Conservation (phyloP, 2,329 filamentous ascomycete genomes). For the Fusarium sp. region DNA sequence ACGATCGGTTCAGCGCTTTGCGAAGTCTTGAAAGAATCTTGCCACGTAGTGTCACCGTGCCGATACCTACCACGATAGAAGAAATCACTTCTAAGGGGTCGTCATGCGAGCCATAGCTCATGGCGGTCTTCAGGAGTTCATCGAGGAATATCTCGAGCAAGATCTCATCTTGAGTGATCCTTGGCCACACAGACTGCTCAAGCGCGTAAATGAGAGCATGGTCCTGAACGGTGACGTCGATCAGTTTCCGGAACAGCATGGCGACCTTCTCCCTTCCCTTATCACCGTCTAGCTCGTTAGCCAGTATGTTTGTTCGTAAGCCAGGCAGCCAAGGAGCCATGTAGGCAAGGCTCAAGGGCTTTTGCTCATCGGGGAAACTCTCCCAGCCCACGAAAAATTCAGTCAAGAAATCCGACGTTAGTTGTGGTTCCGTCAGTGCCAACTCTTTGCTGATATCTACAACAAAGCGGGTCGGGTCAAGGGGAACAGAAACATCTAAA, state of each 20-base stretch:
- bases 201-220: constrained; percentile 69
- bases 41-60: constrained; percentile 73
- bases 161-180: constrained; percentile 73
- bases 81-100: constrained; percentile 71
- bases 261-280: constrained; percentile 75
- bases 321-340: constrained; percentile 77
- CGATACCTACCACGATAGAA: constrained; percentile 72
- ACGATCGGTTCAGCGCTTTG: constrained; percentile 76
- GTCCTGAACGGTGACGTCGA: constrained; percentile 73
- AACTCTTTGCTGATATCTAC: constrained; percentile 74
- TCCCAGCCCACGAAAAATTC: constrained; percentile 81
- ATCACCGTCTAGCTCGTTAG: constrained; percentile 71
- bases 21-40: constrained; percentile 74
- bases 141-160: constrained; percentile 76
- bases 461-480: constrained; percentile 73
- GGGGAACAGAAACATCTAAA: constrained; percentile 71
- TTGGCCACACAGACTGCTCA: constrained; percentile 76
- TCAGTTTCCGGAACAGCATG: constrained; percentile 72
- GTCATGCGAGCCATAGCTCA: constrained; percentile 68
- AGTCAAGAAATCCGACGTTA: constrained; percentile 77
- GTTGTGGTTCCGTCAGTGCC: constrained; percentile 72
- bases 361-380: constrained; percentile 75
- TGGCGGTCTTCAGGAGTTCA: constrained; percentile 73
- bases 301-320: constrained; percentile 69
- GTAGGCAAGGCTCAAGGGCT: constrained; percentile 74